phyloP scores from a whole-genome alignment of 2,329 filamentous ascomycete genomes.

The Thielaviopsis populi region DNA sequence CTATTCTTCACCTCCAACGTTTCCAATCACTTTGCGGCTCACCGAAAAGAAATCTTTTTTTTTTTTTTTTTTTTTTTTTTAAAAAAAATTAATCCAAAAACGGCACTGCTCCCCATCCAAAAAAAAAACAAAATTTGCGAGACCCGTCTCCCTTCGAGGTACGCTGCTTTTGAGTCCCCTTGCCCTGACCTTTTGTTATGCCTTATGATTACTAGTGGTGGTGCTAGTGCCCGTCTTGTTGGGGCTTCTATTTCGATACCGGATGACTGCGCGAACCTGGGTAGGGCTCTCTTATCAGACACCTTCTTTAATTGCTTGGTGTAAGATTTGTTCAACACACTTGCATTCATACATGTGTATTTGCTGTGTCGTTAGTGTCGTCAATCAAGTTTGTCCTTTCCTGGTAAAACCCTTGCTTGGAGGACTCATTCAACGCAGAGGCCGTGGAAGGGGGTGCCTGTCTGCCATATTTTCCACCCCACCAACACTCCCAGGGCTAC shows the following conservation, averaged over 20 bases:
- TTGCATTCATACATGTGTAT: too few relatives aligned
- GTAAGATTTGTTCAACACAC: too few relatives aligned
- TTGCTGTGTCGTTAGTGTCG: too few relatives aligned
- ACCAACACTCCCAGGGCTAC: not conserved
- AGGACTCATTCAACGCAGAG: too few relatives aligned
- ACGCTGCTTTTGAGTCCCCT: not conserved
- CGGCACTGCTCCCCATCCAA: not conserved
- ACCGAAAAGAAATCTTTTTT: not conserved
- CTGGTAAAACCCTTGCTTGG: too few relatives aligned
- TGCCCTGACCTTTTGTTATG: too few relatives aligned
- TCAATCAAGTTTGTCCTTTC: too few relatives aligned
- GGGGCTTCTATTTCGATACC: not conserved
- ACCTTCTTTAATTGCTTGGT: too few relatives aligned
- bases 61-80: not conserved
- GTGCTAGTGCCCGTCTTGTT: not conserved
- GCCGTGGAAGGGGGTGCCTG: not conserved
- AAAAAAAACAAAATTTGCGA: not conserved
- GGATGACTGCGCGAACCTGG: too few relatives aligned
- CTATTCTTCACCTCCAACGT: not conserved
- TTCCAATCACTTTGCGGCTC: not conserved
- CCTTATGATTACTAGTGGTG: not conserved
- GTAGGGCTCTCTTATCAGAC: too few relatives aligned
- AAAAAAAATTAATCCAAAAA: not conserved
- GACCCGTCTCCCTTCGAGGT: not conserved
- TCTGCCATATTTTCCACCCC: not conserved